These are phyloP conservation scores for Fomitopsis palustris DNA, from an alignment of 1,284 basidiomycete genomes.

Conservation along the genomic window DNA sequence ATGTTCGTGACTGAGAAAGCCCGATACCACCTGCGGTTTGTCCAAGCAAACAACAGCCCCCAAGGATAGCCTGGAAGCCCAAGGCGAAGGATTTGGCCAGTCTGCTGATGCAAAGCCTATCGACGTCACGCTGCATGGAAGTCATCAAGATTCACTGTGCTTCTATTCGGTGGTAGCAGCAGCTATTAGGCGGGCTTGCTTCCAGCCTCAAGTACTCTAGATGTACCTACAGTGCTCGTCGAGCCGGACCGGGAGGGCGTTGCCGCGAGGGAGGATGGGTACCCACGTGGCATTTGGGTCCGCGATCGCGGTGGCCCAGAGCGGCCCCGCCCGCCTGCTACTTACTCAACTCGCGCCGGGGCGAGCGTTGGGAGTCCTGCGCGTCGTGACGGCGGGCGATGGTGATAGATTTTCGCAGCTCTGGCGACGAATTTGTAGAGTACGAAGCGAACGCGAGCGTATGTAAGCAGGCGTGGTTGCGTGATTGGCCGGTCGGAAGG, in stretches of 20 bases:
- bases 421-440: not conserved
- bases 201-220: not conserved
- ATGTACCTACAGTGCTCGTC: not conserved
- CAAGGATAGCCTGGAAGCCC: no score
- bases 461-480: not conserved
- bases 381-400: not conserved
- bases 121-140: no score
- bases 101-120: no score
- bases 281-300: not conserved
- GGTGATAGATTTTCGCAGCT: not conserved
- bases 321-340: not conserved
- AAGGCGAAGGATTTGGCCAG: no score
- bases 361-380: not conserved
- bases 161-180: no score
- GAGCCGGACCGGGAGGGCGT: not conserved
- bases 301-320: not conserved
- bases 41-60: no score
- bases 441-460: not conserved
- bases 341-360: no score
- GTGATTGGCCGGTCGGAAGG: not conserved
- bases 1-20: no score
- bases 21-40: no score
- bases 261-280: not conserved
- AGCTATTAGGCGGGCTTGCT: not conserved
- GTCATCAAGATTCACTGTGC: no score